These are phyloP conservation scores for Trichocladium uniseriatum DNA, from an alignment of 495 filamentous ascomycete species.

Conservation along the genomic window DNA sequence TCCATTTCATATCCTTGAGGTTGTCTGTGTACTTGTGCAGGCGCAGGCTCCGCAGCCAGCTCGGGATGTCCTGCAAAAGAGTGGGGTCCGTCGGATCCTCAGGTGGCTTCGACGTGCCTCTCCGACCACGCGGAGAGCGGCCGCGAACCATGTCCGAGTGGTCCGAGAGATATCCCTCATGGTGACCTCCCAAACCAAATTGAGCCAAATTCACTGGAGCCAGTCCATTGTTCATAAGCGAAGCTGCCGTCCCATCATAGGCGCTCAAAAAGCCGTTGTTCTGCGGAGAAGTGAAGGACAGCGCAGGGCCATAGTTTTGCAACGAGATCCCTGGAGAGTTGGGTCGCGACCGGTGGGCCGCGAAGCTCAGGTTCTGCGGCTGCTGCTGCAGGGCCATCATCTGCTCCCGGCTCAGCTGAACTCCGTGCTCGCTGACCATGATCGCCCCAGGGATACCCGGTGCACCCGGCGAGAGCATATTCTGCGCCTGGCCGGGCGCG, in stretches of 20 bases:
- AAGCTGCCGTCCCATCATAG: conserved; percentile 60
- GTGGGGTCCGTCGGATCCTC: conserved; percentile 92
- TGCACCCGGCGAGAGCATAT: conserved; percentile 37
- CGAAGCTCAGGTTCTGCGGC: conserved; percentile 61
- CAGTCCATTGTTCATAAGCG: conserved; percentile 66
- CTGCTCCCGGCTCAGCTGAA: conserved; percentile 75
- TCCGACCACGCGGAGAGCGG: conserved; percentile 81
- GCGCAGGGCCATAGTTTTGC: conserved; percentile 55
- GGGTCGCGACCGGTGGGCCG: conserved; percentile 78
- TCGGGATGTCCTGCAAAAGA: conserved; percentile 89
- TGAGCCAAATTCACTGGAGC: conserved; percentile 63
- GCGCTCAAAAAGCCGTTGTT: conserved; percentile 92
- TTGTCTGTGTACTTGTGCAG: conserved; percentile 99
- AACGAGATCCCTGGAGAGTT: conserved; percentile 85
- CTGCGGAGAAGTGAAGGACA: conserved; percentile 81
- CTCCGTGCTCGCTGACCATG: conserved; percentile 88
- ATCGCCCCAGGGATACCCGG: conserved; percentile 53
- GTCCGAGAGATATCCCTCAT: conserved; percentile 88
- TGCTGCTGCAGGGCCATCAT: conserved; percentile 55
- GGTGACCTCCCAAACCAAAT: conserved; percentile 54
- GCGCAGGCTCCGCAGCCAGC: conserved; percentile 88
- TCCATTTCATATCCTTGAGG: conserved; percentile 94
- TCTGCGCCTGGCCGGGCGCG: conserved; percentile 46
- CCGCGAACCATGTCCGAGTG: conserved; percentile 85
- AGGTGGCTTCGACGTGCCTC: conserved; percentile 93